Conservation (phyloP, 2,329 filamentous ascomycete genomes). For the Raffaelea albimanens region DNA sequence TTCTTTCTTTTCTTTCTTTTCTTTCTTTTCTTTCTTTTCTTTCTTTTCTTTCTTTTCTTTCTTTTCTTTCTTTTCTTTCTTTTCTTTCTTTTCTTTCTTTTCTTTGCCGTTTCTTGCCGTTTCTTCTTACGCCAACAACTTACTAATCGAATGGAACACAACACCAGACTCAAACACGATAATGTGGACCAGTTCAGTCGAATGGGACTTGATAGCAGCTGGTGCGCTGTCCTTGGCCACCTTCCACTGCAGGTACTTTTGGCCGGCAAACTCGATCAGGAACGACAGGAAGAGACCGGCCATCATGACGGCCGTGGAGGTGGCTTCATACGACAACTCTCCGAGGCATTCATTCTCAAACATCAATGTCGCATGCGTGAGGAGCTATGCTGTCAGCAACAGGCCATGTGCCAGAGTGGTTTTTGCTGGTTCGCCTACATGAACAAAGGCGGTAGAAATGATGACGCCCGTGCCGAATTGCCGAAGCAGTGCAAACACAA, state of each 20-base stretch:
- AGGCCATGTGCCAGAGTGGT: too few relatives aligned
- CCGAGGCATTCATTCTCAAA: slow-evolving; percentile 62
- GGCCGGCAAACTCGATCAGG: slow-evolving; percentile 57
- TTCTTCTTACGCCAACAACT: too few relatives aligned
- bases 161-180: slow-evolving; percentile 64
- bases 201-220: slow-evolving; percentile 21
- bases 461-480: slow-evolving; percentile 68
- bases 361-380: slow-evolving; percentile 65
- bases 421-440: neutral
- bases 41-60: too few relatives aligned
- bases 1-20: too few relatives aligned
- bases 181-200: slow-evolving; percentile 48
- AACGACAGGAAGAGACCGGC: slow-evolving; percentile 66
- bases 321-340: slow-evolving; percentile 56
- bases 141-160: slow-evolving; percentile 63
- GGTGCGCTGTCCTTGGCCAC: slow-evolving; percentile 32
- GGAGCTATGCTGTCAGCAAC: slow-evolving; percentile 37
- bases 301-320: slow-evolving; percentile 62
- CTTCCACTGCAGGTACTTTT: neutral
- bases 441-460: slow-evolving; percentile 61
- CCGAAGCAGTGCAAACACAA: slow-evolving; percentile 55
- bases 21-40: too few relatives aligned
- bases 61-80: too few relatives aligned
- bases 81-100: too few relatives aligned
- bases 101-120: too few relatives aligned